A percentile compares a stretch with the other conserved stretches of the same genome.
Evolutionary conservation across 805 yeast species (phyloP).

Genomic region (Starmerella tilneyi): DNA sequence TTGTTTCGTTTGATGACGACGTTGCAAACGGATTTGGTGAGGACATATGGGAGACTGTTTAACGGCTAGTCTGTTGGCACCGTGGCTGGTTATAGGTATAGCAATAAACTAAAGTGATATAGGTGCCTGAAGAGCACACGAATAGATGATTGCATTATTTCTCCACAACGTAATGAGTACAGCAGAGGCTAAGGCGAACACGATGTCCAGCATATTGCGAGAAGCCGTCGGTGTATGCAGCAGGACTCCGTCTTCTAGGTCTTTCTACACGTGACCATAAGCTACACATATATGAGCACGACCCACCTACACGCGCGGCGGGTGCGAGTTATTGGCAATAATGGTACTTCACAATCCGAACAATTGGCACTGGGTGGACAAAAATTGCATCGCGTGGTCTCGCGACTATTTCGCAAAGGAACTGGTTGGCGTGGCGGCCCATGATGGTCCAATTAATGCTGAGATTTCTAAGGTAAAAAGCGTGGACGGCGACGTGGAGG

Average conservation of each 20-base stretch:
- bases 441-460: slow-evolving; percentile 27
- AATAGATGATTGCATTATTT: slow-evolving; percentile 1
- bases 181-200: background rate
- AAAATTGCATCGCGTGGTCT: slow-evolving; percentile 91
- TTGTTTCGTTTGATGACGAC: slow-evolving; percentile 5
- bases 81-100: background rate
- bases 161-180: background rate
- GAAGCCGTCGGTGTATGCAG: background rate
- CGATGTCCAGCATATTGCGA: background rate
- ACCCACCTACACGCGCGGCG: slow-evolving; percentile 11
- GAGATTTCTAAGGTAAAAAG: slow-evolving; percentile 41
- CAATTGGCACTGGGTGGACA: slow-evolving; percentile 99
- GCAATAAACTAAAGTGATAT: background rate
- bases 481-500: slow-evolving; percentile 93
- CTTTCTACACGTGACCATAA: slow-evolving; percentile 6
- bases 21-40: background rate
- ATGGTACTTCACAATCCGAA: slow-evolving; percentile 97
- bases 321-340: slow-evolving; percentile 4
- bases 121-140: background rate
- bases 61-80: background rate
- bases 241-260: slow-evolving; percentile 4
- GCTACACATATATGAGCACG: slow-evolving; percentile 7
- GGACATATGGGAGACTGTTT: background rate
- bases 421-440: slow-evolving; percentile 43
- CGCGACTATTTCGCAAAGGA: slow-evolving; percentile 58